Conservation (phyloP, 1,284 basidiomycete genomes). For the Cutaneotrichosporon dermatis region DNA sequence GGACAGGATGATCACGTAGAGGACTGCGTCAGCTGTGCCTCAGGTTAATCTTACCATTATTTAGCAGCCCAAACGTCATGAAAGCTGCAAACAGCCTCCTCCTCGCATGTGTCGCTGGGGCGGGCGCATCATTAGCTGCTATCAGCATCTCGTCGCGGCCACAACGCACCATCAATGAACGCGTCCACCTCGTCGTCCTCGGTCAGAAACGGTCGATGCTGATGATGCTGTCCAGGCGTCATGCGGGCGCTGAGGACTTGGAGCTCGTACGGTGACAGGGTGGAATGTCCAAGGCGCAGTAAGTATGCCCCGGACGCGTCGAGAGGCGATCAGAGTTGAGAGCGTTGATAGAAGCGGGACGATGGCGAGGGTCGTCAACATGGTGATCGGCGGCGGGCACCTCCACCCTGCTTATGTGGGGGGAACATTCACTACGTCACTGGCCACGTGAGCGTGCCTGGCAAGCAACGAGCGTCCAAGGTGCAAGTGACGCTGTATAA, state of each 20-base stretch:
- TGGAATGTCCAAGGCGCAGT: not conserved
- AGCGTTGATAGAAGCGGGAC: no score
- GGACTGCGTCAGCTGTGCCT: conserved; percentile 54
- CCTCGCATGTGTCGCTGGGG: not conserved
- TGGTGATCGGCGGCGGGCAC: not conserved
- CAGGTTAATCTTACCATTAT: conserved; percentile 35
- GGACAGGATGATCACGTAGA: conserved; percentile 93
- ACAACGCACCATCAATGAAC: not conserved
- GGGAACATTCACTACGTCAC: not conserved
- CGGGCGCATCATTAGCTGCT: conserved; percentile 3
- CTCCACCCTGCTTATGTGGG: not conserved
- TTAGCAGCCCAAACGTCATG: conserved; percentile 46
- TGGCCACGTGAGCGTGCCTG: no score
- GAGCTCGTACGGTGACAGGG: conserved; percentile 11
- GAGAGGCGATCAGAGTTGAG: not conserved
- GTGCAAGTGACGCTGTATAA: no score
- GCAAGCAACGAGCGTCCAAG: no score
- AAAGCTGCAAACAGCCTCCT: conserved; percentile 39
- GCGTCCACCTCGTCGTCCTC: conserved; percentile 9
- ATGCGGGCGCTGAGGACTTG: not conserved
- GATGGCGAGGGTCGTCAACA: no score
- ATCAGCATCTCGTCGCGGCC: not conserved
- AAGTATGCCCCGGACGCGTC: not conserved
- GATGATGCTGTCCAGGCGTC: conserved; percentile 1
- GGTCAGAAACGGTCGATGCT: not conserved